Conservation (phyloP, 176 grass and related monocot species). For the Eremochloa ophiuroides region DNA sequence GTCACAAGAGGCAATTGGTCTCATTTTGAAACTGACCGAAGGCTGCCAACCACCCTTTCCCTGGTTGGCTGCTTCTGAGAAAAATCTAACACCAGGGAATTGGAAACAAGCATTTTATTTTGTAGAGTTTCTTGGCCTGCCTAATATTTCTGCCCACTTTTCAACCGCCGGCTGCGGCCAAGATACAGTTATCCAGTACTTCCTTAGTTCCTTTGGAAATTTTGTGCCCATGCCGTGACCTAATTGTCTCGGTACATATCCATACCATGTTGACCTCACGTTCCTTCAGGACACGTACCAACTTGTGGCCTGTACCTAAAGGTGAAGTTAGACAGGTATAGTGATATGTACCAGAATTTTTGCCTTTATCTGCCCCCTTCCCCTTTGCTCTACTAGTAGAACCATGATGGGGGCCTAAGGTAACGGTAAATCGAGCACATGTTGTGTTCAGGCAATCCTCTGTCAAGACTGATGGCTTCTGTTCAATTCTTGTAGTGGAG, state of each 20-base stretch:
- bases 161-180: conserved; percentile 23
- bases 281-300: conserved; percentile 19
- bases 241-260: conserved; percentile 26
- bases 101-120: neutral
- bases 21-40: conserved; percentile 41
- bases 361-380: neutral
- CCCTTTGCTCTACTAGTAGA: neutral
- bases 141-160: conserved; percentile 35
- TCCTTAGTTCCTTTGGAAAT: conserved; percentile 13
- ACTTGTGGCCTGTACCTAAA: conserved; percentile 6
- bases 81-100: conserved; percentile 28
- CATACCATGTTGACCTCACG: conserved; percentile 29
- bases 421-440: neutral
- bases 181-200: conserved; percentile 30
- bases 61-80: conserved; percentile 19
- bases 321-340: conserved; percentile 13
- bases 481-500: conserved; percentile 9
- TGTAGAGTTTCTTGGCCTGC: conserved; percentile 20
- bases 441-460: neutral
- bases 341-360: conserved; percentile 1
- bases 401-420: no score
- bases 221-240: conserved; percentile 26
- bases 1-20: conserved; percentile 2
- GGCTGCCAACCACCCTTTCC: conserved; percentile 33
- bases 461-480: conserved; percentile 5